Evolutionary conservation across 768 basidiomycete genomes (phyloP).

Genomic region (Coprinopsis cinerea): DNA sequence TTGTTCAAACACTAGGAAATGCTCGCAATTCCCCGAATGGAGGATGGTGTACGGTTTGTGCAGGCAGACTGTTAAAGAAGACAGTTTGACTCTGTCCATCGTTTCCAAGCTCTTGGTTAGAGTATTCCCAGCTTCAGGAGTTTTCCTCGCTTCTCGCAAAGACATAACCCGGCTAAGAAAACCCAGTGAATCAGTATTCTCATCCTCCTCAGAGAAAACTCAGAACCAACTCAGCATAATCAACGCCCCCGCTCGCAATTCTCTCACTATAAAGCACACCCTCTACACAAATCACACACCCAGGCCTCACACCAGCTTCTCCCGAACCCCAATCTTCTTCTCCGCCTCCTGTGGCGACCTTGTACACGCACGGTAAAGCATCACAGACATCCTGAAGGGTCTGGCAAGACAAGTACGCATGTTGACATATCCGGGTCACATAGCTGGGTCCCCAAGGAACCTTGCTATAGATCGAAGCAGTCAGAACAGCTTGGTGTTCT

Average conservation of each 20-base stretch:
- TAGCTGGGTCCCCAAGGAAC: slow-evolving; percentile 57
- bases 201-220: neutral
- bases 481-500: slow-evolving; percentile 43
- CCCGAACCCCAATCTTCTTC: too few species aligned
- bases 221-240: slow-evolving; percentile 48
- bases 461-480: slow-evolving; percentile 54
- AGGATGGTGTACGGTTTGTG: slow-evolving; percentile 80
- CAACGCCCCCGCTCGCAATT: slow-evolving; percentile 27
- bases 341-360: slow-evolving; percentile 30
- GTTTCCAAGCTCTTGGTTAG: slow-evolving; percentile 35
- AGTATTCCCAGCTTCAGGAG: slow-evolving; percentile 14
- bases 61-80: slow-evolving; percentile 52
- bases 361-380: slow-evolving; percentile 57
- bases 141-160: slow-evolving; percentile 29
- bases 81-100: slow-evolving; percentile 44
- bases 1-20: slow-evolving; percentile 67
- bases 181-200: neutral
- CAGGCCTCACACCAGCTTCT: slow-evolving; percentile 17
- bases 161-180: slow-evolving; percentile 40
- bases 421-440: slow-evolving; percentile 59
- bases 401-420: slow-evolving; percentile 65
- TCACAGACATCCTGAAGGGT: slow-evolving; percentile 59
- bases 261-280: slow-evolving; percentile 55
- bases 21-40: slow-evolving; percentile 79
- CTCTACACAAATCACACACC: slow-evolving; percentile 58